Conservation (phyloP, 78 protist genomes). For the Dictyostelium brefeldianum region DNA sequence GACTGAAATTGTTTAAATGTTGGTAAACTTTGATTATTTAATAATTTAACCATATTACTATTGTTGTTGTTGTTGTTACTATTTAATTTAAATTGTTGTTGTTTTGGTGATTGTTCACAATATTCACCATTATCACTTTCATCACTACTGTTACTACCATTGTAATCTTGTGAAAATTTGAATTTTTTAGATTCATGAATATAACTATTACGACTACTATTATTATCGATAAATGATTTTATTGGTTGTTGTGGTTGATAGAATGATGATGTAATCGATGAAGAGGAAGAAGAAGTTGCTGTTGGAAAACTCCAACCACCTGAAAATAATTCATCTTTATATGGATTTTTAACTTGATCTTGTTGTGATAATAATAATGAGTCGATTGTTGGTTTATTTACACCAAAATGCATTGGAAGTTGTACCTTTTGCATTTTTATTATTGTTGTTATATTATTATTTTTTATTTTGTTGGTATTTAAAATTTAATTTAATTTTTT, state of each 20-base stretch:
- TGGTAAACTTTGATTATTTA: constrained; percentile 7
- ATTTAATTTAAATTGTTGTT: not conserved
- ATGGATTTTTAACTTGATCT: constrained; percentile 4
- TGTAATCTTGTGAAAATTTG: constrained; percentile 4
- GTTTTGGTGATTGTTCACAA: constrained; percentile 5
- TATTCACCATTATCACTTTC: constrained; percentile 32
- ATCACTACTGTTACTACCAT: not conserved
- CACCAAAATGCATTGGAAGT: not conserved
- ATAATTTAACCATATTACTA: not conserved
- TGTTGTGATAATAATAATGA: constrained; percentile 16
- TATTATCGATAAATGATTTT: not conserved
- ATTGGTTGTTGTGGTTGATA: not conserved
- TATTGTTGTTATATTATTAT: not conserved
- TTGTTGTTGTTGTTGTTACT: not conserved
- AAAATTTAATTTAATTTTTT: no score
- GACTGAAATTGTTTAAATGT: constrained; percentile 18
- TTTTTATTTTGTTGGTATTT: not conserved
- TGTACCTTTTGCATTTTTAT: constrained; percentile 27
- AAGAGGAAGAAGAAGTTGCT: not conserved
- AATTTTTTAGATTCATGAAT: not conserved
- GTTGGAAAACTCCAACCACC: constrained; percentile 15
- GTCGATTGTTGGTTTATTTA: constrained; percentile 1
- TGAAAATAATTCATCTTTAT: constrained; percentile 5
- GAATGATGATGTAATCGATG: not conserved
- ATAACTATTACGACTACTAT: not conserved